These are phyloP conservation scores for Coccomyxa sp. DNA, from an alignment of 139 green algal genomes.

Conservation along the genomic window DNA sequence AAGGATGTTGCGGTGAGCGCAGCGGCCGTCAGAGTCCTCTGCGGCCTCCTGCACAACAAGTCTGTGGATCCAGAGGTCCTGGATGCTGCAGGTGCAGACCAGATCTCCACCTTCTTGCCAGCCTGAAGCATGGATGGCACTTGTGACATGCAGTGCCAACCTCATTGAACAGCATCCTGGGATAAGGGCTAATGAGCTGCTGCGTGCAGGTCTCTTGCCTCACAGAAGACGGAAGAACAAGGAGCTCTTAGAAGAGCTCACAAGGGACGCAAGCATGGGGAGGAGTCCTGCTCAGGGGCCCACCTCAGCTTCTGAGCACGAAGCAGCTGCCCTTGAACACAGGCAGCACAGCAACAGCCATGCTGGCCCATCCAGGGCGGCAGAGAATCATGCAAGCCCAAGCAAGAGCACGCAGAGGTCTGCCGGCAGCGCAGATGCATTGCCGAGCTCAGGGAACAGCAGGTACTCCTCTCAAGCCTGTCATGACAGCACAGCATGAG, in stretches of 20 bases:
- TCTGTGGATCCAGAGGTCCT: slow-evolving; percentile 31
- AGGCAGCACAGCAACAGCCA: background rate
- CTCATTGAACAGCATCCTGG: background rate
- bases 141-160: background rate
- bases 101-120: background rate
- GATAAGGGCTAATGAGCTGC: too few relatives aligned
- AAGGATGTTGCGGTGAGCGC: slow-evolving; percentile 27
- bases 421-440: too few relatives aligned
- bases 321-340: background rate
- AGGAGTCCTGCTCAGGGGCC: background rate
- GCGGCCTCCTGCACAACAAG: slow-evolving; percentile 28
- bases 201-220: slow-evolving; percentile 35
- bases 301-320: background rate
- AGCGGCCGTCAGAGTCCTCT: slow-evolving; percentile 44
- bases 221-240: slow-evolving; percentile 23
- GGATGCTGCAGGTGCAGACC: slow-evolving; percentile 27
- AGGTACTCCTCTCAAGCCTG: background rate
- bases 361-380: background rate
- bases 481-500: background rate
- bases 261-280: background rate
- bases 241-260: slow-evolving; percentile 34
- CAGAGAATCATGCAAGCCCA: background rate
- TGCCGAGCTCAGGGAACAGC: background rate
- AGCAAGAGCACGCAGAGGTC: too few relatives aligned
- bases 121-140: background rate